Conservation (phyloP, 2,329 filamentous ascomycete species). For the Penicillium sp. region DNA sequence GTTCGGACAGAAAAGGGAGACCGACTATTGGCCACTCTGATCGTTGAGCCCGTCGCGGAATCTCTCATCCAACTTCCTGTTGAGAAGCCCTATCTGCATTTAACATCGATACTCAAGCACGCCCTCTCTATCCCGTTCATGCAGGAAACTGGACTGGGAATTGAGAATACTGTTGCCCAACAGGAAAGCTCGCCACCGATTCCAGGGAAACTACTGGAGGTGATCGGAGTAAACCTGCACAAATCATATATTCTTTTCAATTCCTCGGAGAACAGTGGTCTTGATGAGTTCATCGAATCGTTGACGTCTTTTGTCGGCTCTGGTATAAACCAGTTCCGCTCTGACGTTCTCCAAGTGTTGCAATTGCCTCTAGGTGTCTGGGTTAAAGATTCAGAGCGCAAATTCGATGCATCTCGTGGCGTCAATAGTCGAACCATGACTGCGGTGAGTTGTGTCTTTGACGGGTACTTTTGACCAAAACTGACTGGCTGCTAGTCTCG, state of each 20-base stretch:
- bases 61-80: constrained; percentile 38
- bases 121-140: constrained; percentile 36
- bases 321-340: constrained; percentile 52
- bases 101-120: constrained; percentile 32
- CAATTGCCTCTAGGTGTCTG: constrained; percentile 48
- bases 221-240: constrained; percentile 55
- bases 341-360: constrained; percentile 57
- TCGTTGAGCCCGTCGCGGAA: constrained; percentile 70
- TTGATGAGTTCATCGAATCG: constrained; percentile 53
- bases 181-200: constrained; percentile 7
- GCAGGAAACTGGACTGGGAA: constrained; percentile 9
- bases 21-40: constrained; percentile 61
- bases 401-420: constrained; percentile 27
- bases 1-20: constrained; percentile 65
- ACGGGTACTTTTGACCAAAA: not conserved
- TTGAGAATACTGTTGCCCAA: constrained; percentile 5
- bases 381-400: constrained; percentile 32
- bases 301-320: constrained; percentile 54
- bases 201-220: constrained; percentile 60
- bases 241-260: constrained; percentile 53
- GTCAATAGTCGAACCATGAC: constrained; percentile 33
- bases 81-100: constrained; percentile 35
- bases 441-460: constrained; percentile 31
- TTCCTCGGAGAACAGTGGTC: constrained; percentile 38
- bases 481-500: constrained; percentile 33